Conservation (phyloP, 495 filamentous ascomycete genomes). For the Letharia columbiana region DNA sequence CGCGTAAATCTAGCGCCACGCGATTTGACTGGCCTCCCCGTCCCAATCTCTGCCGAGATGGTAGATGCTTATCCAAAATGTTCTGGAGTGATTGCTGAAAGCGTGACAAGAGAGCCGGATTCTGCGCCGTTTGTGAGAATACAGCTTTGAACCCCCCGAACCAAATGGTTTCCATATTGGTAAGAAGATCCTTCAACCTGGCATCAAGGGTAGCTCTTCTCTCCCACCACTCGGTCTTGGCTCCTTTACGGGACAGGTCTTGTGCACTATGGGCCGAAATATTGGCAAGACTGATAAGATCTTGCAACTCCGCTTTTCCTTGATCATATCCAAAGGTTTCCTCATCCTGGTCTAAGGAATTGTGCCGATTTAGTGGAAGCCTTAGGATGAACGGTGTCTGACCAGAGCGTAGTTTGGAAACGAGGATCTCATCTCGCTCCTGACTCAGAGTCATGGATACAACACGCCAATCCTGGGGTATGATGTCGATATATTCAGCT, state of each 20-base stretch:
- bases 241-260: conserved; percentile 48
- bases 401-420: conserved; percentile 65
- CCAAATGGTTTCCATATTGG: conserved; percentile 86
- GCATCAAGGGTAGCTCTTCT: conserved; percentile 70
- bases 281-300: conserved; percentile 74
- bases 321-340: conserved; percentile 76
- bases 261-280: conserved; percentile 67
- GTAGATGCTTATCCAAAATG: conserved; percentile 81
- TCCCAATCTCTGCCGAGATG: conserved; percentile 66
- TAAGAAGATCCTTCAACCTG: conserved; percentile 66
- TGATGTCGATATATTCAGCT: conserved; percentile 65
- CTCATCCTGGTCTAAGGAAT: conserved; percentile 68
- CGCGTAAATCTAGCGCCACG: conserved; percentile 39
- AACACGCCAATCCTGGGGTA: conserved; percentile 75
- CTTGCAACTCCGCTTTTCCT: conserved; percentile 65
- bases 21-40: conserved; percentile 35
- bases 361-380: conserved; percentile 72
- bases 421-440: conserved; percentile 66
- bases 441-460: conserved; percentile 79
- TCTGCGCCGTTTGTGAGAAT: conserved; percentile 62
- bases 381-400: conserved; percentile 75
- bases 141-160: conserved; percentile 88
- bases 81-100: conserved; percentile 70
- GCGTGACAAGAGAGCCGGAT: conserved; percentile 52
- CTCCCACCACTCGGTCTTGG: conserved; percentile 80